A percentile compares a stretch with the other conserved stretches of the same genome.
phyloP scores from a whole-genome alignment of 768 basidiomycete genomes.

The Tulasnella sp. region DNA sequence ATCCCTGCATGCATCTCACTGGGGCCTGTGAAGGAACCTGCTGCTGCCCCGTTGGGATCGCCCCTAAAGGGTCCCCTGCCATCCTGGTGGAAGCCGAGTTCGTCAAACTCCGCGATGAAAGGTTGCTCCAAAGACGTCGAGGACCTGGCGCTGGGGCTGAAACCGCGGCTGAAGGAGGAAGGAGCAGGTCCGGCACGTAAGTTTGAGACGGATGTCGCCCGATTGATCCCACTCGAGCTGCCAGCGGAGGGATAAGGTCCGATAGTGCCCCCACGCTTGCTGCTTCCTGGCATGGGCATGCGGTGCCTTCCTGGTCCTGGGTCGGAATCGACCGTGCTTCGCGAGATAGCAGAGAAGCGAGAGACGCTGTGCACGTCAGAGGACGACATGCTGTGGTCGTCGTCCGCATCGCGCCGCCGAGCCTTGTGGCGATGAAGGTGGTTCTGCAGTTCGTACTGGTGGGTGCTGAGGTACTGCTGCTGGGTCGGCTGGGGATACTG shows the following conservation, averaged over 20 bases:
- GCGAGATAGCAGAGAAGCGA: conserved; percentile 72
- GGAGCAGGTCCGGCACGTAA: conserved; percentile 49
- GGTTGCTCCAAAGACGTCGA: conserved; percentile 60
- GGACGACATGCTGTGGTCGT: conserved; percentile 87
- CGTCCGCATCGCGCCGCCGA: conserved; percentile 77
- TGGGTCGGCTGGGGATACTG: conserved; percentile 6
- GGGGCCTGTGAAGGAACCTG: not conserved
- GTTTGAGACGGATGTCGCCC: conserved; percentile 73
- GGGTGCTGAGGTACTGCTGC: conserved; percentile 5
- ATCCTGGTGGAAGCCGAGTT: conserved; percentile 63
- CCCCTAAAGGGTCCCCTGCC: conserved; percentile 36
- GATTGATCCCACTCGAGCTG: conserved; percentile 60
- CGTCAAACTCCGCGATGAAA: conserved; percentile 67
- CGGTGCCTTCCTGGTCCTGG: conserved; percentile 61
- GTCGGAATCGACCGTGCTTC: conserved; percentile 80
- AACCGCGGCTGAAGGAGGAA: conserved; percentile 57
- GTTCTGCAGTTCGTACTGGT: conserved; percentile 17
- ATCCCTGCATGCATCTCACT: not conserved
- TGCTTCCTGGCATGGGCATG: conserved; percentile 41
- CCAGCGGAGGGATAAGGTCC: not conserved
- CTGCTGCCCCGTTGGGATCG: not conserved
- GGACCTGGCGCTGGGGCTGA: conserved; percentile 65
- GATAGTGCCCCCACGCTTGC: conserved; percentile 14
- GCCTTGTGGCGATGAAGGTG: conserved; percentile 58
- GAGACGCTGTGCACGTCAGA: conserved; percentile 75